phyloP scores from a whole-genome alignment of 352 stramenopile species.

The Phytophthora palmivora region DNA sequence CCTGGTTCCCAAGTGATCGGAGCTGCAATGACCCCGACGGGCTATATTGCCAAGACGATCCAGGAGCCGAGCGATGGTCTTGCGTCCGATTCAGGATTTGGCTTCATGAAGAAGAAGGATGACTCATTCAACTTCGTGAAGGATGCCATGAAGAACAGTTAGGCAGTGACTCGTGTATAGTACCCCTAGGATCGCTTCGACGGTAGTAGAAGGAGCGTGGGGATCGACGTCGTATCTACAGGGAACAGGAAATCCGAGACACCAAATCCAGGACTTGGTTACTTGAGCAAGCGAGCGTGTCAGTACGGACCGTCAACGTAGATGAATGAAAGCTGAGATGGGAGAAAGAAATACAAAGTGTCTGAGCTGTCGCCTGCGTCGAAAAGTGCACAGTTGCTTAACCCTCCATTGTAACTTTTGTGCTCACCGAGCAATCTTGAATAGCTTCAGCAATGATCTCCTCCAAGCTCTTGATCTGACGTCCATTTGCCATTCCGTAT shows the following conservation, averaged over 20 bases:
- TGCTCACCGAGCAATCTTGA: neutral
- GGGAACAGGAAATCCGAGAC: conserved; percentile 24
- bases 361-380: conserved; percentile 22
- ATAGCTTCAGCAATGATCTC: neutral
- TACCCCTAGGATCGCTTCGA: conserved; percentile 46
- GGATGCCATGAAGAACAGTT: conserved; percentile 91
- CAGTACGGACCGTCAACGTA: conserved; percentile 32
- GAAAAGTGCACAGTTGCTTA: conserved; percentile 5
- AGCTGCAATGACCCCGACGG: conserved; percentile 82
- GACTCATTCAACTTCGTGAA: conserved; percentile 92
- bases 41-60: conserved; percentile 91
- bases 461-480: neutral
- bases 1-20: conserved; percentile 80
- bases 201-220: conserved; percentile 36
- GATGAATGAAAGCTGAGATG: conserved; percentile 32
- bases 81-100: conserved; percentile 73
- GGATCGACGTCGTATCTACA: conserved; percentile 41
- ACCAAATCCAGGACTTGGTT: conserved; percentile 17
- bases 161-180: conserved; percentile 53
- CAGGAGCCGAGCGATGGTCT: conserved; percentile 81
- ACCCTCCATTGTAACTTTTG: neutral
- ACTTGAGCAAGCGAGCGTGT: conserved; percentile 18
- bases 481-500: neutral
- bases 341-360: conserved; percentile 36
- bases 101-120: conserved; percentile 90